phyloP scores from a whole-genome alignment of 306 rosid species.

The Vicia villosa region DNA sequence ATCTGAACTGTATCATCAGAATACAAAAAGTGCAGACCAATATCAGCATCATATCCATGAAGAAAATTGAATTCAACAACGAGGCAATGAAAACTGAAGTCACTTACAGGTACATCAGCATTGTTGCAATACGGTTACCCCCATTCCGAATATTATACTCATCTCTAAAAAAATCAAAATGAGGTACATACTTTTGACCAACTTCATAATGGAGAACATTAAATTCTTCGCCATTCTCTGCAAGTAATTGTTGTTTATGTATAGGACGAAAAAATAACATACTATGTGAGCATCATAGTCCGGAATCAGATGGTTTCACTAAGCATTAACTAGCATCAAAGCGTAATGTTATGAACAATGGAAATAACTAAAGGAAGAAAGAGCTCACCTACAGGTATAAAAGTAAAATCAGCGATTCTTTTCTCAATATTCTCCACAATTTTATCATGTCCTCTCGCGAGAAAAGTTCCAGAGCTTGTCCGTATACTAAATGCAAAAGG shows the following conservation, averaged over 20 bases:
- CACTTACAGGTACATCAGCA: conserved; percentile 95
- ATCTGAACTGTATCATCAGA: conserved; percentile 67
- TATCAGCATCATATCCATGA: conserved; percentile 16
- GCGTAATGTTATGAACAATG: conserved; percentile 20
- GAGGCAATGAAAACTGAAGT: neutral
- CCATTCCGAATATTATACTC: conserved; percentile 62
- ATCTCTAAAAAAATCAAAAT: conserved; percentile 78
- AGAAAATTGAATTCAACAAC: no score
- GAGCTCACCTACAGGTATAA: conserved; percentile 75
- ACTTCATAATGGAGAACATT: conserved; percentile 95
- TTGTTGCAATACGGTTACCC: conserved; percentile 92
- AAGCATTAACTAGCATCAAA: neutral
- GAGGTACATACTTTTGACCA: conserved; percentile 92
- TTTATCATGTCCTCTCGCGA: conserved; percentile 77
- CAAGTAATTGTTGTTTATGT: conserved; percentile 28
- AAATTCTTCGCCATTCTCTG: conserved; percentile 96
- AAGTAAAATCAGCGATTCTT: conserved; percentile 80
- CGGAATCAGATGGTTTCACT: neutral
- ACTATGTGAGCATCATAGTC: neutral
- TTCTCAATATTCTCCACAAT: conserved; percentile 72
- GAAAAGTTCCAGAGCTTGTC: conserved; percentile 87
- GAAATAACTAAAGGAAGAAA: conserved; percentile 32
- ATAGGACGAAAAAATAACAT: no score
- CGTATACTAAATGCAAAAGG: conserved; percentile 57
- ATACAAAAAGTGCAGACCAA: conserved; percentile 26